Base-by-base conservation (phyloP, 1,284 basidiomycete species). In the Naganishia sp. region DNA sequence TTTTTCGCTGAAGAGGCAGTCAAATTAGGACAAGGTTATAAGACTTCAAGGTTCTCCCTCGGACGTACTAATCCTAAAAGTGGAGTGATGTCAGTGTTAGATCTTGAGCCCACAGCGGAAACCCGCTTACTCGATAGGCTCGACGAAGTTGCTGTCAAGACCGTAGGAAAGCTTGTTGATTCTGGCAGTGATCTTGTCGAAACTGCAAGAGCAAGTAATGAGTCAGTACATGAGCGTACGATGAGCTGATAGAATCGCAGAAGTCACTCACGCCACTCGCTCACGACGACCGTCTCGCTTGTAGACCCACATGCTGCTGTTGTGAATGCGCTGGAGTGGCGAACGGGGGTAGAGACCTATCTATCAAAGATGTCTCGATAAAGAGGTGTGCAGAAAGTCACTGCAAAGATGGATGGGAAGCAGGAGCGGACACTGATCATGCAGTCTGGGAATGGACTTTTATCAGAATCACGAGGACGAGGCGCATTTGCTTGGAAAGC, bases 131-230 rank as follows among this genome's bases (percentile, higher is more conserved):
- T 96, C 92, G 66, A 96, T 92, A 15, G 96, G 90, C 77, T 97
- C 92, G 57, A 99, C 89, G 74, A 92, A 91, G 76, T 94, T 89
- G 72, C 86, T 84, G 80, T 99, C 95, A 41, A 99, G 87, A 69
- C 95, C 95, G 78, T 98, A 99, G 75, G 94, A 96, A 25, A 99
- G 87, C 83, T 99, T 99, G 78, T 88, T 87, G 76, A 99, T 90
- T 73, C 94, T 84, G 41, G 90, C 88, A 6, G 91, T 93, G 78
- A 94, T 94, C 90, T 92, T 70, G 63, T 63, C 43, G 60, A 69
- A 67, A 62, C 71, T 72, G 50, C 32, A 46, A 41, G 25, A 50
- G 23, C 43, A 21, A 13, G 23, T 6, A n/a, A 6, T 39, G 13
- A 10, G 35, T 39, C 35, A 39, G 13, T 39, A 39, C 35, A 39